Conservation (phyloP, 2,329 filamentous ascomycete species). For the Colletotrichum phormii region DNA sequence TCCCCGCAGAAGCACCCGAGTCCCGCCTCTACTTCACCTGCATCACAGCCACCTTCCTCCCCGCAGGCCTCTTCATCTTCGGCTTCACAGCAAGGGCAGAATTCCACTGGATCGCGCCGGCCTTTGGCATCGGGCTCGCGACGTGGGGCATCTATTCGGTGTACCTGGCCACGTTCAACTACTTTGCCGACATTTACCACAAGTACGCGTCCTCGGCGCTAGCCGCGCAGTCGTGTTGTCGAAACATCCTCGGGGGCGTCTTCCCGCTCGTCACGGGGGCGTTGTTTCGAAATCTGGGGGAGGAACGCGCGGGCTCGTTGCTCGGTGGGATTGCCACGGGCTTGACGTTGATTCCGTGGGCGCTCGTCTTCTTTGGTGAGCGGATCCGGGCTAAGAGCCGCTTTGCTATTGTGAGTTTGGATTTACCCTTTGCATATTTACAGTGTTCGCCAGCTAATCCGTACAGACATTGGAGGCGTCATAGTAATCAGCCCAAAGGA, state of each 20-base stretch:
- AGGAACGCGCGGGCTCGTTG: slow-evolving; percentile 77
- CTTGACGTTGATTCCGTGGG: slow-evolving; percentile 88
- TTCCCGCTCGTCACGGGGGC: slow-evolving; percentile 82
- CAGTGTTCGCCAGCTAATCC: background rate
- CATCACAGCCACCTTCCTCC: slow-evolving; percentile 78
- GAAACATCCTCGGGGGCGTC: slow-evolving; percentile 83
- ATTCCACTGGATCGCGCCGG: slow-evolving; percentile 79
- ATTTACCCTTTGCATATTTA: too few relatives aligned
- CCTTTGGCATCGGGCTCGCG: slow-evolving; percentile 76
- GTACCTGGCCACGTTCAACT: slow-evolving; percentile 92
- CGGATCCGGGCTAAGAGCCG: slow-evolving; percentile 80
- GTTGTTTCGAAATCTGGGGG: slow-evolving; percentile 80
- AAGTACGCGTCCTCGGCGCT: slow-evolving; percentile 86
- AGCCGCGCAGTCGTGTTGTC: slow-evolving; percentile 86
- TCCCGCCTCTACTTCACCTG: slow-evolving; percentile 86
- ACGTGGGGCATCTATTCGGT: slow-evolving; percentile 90
- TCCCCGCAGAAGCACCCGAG: slow-evolving; percentile 73
- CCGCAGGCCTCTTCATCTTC: slow-evolving; percentile 84
- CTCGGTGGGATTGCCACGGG: slow-evolving; percentile 77
- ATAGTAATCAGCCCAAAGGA: background rate
- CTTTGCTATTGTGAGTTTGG: slow-evolving; percentile 66
- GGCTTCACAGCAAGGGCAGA: slow-evolving; percentile 74
- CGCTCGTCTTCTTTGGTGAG: slow-evolving; percentile 82
- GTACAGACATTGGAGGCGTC: background rate
- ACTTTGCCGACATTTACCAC: slow-evolving; percentile 89